Conservation (phyloP, 2,329 filamentous ascomycete species). For the Hypoxylon sp. region DNA sequence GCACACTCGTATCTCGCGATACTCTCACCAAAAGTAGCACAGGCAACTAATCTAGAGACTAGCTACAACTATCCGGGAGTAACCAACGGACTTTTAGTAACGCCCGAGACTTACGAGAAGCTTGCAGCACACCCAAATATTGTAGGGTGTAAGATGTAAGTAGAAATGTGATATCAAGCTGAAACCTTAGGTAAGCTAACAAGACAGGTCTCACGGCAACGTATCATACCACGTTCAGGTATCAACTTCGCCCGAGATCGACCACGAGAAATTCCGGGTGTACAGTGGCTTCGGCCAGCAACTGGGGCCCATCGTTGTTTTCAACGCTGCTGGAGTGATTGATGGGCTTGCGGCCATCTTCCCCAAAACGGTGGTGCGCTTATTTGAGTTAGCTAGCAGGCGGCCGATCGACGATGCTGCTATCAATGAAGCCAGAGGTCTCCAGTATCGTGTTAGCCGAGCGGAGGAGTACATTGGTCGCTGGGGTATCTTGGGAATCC, state of each 20-base stretch:
- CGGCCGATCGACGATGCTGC: conserved; percentile 55
- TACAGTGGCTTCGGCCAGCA: conserved; percentile 77
- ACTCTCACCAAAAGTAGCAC: not conserved
- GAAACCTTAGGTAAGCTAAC: conserved; percentile 1
- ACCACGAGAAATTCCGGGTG: conserved; percentile 71
- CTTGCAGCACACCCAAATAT: conserved; percentile 74
- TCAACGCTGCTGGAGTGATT: conserved; percentile 74
- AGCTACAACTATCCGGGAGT: conserved; percentile 72
- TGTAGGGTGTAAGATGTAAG: conserved; percentile 72
- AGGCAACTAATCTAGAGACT: not conserved
- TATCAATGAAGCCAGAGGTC: conserved; percentile 64
- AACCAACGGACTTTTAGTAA: conserved; percentile 71
- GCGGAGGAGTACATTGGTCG: conserved; percentile 73
- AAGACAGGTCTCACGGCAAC: conserved; percentile 64
- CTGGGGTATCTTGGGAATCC: conserved; percentile 73
- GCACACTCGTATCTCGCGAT: not conserved
- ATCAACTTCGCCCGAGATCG: conserved; percentile 69
- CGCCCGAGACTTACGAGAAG: conserved; percentile 67
- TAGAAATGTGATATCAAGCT: not conserved
- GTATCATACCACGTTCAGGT: conserved; percentile 74
- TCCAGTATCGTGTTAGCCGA: conserved; percentile 66
- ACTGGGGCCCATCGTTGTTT: conserved; percentile 71
- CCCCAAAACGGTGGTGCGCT: conserved; percentile 69
- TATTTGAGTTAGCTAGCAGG: conserved; percentile 63
- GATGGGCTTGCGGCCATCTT: conserved; percentile 75